Base-by-base conservation (phyloP, 2,329 filamentous ascomycete species). In the Bipolaris bicolor region DNA sequence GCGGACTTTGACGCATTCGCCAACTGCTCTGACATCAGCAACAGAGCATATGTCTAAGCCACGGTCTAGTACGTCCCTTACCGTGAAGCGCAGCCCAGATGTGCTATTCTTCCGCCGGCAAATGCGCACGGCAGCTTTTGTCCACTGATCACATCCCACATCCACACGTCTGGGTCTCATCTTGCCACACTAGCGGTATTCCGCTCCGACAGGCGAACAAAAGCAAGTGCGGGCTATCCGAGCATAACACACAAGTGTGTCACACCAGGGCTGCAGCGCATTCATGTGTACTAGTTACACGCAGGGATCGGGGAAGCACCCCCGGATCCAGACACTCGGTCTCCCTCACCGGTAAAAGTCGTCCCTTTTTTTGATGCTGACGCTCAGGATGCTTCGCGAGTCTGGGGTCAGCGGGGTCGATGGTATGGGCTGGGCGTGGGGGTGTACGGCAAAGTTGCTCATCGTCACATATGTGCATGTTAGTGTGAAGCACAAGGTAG, bases 311-410 rank as follows among this genome's bases (percentile, higher is more conserved):
- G 60, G 65, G 65, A 64, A 60, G 58, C 55, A 49, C 56, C 53
- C 63, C 58, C 65, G 55, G 60, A 69, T 56, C 68, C 68, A 70
- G 40, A 47, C 56, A 52, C 24, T 48, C 49, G 68, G 68, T 60
- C 48, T 51, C 29, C 16, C 53, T 59, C 54, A 63, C 57, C 64
- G 60, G 61, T 58, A 64, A 58, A 59, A 61, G 18, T 56, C 46
- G 31, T 34, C 34, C 45, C 61, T 49, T 54, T 58, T 56, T 58
- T 59, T 61, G 55, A 63, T 49, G 48, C 53, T 49, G 37, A 55
- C 46, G 52, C 24, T 50, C 18, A 36, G 49, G 55, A 55, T 48
- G 52, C 63, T 56, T 51, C 31, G 36, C 44, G 20, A 54, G 53
- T 62, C 54, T 50, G 59, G 61, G 57, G 59, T 57, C 48, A 56